Percentiles rank a stretch among this genome's conserved stretches.
phyloP scores from a whole-genome alignment of 2,329 filamentous ascomycete species.

The Helotiales sp. region DNA sequence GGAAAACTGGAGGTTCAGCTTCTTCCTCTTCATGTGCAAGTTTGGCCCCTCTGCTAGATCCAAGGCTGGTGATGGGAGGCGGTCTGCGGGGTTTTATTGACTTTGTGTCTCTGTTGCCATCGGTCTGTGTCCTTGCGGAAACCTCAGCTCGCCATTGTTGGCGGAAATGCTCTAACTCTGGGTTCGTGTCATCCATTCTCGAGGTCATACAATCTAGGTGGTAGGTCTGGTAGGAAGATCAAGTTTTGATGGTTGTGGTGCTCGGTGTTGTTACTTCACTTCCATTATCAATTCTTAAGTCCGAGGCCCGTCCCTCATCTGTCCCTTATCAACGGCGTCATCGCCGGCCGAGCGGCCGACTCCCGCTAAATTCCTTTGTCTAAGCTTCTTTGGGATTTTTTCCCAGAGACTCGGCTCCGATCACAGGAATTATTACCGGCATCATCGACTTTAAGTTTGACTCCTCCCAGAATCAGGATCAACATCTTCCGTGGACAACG shows the following conservation, averaged over 20 bases:
- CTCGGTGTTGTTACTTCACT: neutral
- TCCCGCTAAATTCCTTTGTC: constrained; percentile 12
- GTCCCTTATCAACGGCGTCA: constrained; percentile 19
- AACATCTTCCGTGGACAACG: neutral
- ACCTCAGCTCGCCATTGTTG: constrained; percentile 81
- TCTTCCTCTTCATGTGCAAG: constrained; percentile 30
- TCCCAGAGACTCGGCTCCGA: constrained; percentile 17
- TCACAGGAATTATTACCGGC: constrained; percentile 20
- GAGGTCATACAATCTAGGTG: constrained; percentile 20
- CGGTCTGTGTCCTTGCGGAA: constrained; percentile 36
- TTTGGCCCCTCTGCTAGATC: constrained; percentile 20
- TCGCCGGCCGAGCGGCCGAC: constrained; percentile 16
- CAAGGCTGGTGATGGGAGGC: constrained; percentile 26
- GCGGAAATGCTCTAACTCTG: constrained; percentile 86
- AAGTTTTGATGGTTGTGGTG: neutral
- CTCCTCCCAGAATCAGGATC: neutral
- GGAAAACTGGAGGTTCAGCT: constrained; percentile 17
- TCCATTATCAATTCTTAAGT: constrained; percentile 15
- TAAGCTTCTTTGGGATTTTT: constrained; percentile 12
- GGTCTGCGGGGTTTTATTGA: constrained; percentile 33
- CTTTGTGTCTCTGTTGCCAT: constrained; percentile 27
- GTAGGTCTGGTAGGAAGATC: neutral
- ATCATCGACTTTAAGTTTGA: constrained; percentile 25
- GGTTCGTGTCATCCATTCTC: constrained; percentile 53
- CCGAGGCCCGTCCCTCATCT: constrained; percentile 21